Evolutionary conservation across 129 eudicot species (phyloP).

Genomic region (Smallanthus sonchifolius): DNA sequence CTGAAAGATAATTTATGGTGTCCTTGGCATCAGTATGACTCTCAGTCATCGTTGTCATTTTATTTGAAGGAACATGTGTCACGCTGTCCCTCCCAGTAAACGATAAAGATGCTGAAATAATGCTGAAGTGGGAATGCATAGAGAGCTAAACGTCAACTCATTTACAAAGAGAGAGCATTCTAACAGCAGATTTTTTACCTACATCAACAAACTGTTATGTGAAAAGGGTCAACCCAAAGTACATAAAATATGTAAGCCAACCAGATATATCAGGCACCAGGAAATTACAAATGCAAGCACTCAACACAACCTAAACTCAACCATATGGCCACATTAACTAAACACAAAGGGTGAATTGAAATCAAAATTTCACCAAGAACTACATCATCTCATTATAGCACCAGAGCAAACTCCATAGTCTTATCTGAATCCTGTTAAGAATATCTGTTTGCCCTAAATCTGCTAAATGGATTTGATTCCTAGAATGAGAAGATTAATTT

Average conservation of each 20-base stretch:
- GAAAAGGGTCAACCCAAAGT: neutral
- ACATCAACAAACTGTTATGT: neutral
- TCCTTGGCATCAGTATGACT: neutral
- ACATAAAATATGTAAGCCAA: neutral
- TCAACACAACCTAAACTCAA: neutral
- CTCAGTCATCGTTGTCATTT: neutral
- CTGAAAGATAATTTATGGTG: no score
- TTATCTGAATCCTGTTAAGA: constrained; percentile 2
- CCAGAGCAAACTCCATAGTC: neutral
- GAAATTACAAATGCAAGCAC: constrained; percentile 12
- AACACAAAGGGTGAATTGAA: neutral
- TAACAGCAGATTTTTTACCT: neutral
- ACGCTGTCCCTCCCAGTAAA: neutral
- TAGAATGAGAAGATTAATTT: neutral
- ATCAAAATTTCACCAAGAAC: neutral
- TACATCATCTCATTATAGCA: constrained; percentile 1
- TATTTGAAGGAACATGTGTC: neutral
- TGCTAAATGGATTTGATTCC: neutral
- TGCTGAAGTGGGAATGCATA: neutral
- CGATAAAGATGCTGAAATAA: neutral
- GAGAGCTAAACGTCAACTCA: neutral
- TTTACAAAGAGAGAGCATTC: neutral
- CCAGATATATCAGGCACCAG: neutral
- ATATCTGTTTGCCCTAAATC: neutral
- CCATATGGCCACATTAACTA: neutral